phyloP scores from a whole-genome alignment of 1,284 basidiomycete genomes.

The Apiotrichum siamense region DNA sequence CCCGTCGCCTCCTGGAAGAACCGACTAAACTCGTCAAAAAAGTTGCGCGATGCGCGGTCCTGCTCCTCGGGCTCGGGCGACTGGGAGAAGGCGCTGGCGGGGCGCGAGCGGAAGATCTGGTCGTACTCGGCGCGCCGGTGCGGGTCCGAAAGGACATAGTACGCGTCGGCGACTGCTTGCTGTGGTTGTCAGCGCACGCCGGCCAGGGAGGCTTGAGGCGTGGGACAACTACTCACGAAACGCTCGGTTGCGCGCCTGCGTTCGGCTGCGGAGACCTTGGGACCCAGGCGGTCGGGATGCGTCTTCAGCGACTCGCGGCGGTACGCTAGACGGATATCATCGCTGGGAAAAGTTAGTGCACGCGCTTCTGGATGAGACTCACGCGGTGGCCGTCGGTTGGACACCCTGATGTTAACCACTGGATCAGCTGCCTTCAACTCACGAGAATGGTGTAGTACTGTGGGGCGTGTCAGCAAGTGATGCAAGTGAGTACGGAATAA shows the following conservation, averaged over 20 bases:
- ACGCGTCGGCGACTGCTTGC: constrained; percentile 87
- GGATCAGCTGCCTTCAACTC: constrained; percentile 7
- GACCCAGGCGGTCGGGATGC: constrained; percentile 78
- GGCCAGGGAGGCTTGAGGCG: neutral
- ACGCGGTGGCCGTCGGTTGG: constrained; percentile 35
- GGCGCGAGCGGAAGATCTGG: constrained; percentile 53
- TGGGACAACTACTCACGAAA: constrained; percentile 52
- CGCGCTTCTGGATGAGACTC: constrained; percentile 4
- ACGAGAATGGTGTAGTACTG: constrained; percentile 45
- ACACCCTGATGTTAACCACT: constrained; percentile 27
- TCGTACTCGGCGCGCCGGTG: constrained; percentile 76
- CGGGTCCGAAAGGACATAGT: constrained; percentile 86
- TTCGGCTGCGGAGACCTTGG: constrained; percentile 63
- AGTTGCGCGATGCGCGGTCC: constrained; percentile 58
- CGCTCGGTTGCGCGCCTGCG: constrained; percentile 68
- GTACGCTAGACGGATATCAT: constrained; percentile 47
- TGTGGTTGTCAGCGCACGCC: constrained; percentile 2
- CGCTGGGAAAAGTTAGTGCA: constrained; percentile 17
- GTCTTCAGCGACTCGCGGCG: constrained; percentile 55
- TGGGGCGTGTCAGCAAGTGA: neutral
- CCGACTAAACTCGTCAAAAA: constrained; percentile 69
- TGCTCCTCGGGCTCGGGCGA: constrained; percentile 51
- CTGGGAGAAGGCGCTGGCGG: constrained; percentile 29
- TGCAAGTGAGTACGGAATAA: no score
- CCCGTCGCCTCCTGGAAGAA: constrained; percentile 55